Conservation (phyloP, 768 basidiomycete species). For the Thelephora aurantiotincta region DNA sequence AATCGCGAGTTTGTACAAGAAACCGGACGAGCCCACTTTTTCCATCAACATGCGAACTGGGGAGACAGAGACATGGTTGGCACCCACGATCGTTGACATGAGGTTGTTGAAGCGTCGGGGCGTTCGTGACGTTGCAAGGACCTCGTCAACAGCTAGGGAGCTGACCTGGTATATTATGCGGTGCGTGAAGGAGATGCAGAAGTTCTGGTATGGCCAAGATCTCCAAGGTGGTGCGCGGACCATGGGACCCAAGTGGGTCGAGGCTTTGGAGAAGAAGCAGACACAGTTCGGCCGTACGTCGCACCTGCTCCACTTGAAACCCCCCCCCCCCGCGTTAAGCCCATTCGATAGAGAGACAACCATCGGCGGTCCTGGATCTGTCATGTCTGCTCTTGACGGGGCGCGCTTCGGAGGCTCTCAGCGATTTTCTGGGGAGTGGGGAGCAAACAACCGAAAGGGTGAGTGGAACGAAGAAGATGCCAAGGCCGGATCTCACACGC, state of each 20-base stretch:
- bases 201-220: constrained; percentile 60
- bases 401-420: constrained; percentile 51
- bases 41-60: not conserved
- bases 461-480: constrained; percentile 11
- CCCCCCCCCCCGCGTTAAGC: not conserved
- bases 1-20: constrained; percentile 29
- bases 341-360: constrained; percentile 32
- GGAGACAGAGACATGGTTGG: constrained; percentile 19
- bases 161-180: constrained; percentile 60
- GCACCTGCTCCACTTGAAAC: not conserved
- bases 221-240: constrained; percentile 53
- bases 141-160: constrained; percentile 57
- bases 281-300: constrained; percentile 47
- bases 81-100: constrained; percentile 34
- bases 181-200: constrained; percentile 58
- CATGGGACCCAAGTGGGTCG: constrained; percentile 61
- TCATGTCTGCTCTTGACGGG: constrained; percentile 61
- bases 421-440: constrained; percentile 63
- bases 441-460: constrained; percentile 79
- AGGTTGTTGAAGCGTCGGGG: constrained; percentile 42
- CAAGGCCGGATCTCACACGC: not conserved
- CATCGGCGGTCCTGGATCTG: constrained; percentile 56
- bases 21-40: constrained; percentile 31
- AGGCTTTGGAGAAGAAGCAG: constrained; percentile 48
- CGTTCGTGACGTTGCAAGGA: constrained; percentile 53